Evolutionary conservation across 352 stramenopile species (phyloP).

Genomic region (Phytophthora gonapodyides): DNA sequence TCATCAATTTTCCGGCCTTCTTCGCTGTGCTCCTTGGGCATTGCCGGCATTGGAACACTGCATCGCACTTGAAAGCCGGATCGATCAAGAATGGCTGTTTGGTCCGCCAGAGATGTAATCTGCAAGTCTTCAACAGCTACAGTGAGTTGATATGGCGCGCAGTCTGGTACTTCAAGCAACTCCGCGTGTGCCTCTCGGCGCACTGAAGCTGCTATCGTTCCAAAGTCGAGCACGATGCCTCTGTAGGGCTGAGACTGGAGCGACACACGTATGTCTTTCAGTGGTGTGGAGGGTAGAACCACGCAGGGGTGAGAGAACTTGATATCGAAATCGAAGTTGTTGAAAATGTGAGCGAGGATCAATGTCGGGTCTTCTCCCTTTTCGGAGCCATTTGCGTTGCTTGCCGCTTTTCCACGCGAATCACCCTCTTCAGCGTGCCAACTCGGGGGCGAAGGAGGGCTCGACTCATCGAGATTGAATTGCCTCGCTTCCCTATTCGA

Average conservation of each 20-base stretch:
- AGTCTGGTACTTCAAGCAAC: slow-evolving; percentile 2
- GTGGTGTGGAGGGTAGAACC: slow-evolving; percentile 48
- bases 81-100: slow-evolving; percentile 42
- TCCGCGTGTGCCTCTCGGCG: slow-evolving; percentile 21
- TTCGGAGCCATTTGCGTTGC: slow-evolving; percentile 7
- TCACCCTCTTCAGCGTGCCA: not conserved
- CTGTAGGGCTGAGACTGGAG: slow-evolving; percentile 37
- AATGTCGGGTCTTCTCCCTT: slow-evolving; percentile 11
- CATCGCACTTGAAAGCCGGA: slow-evolving; percentile 42
- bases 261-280: slow-evolving; percentile 35
- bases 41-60: slow-evolving; percentile 12
- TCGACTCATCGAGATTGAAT: slow-evolving; percentile 23
- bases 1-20: not conserved
- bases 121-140: slow-evolving; percentile 36
- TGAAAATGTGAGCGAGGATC: slow-evolving; percentile 27
- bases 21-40: slow-evolving; percentile 7
- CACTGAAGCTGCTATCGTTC: slow-evolving; percentile 38
- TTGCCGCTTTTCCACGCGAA: not conserved
- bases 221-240: slow-evolving; percentile 60
- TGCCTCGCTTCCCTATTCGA: slow-evolving; percentile 32
- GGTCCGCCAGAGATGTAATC: slow-evolving; percentile 35
- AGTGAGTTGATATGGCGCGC: slow-evolving; percentile 19
- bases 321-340: slow-evolving; percentile 43
- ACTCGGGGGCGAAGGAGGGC: not conserved
- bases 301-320: slow-evolving; percentile 52